phyloP scores from a whole-genome alignment of 2,329 filamentous ascomycete genomes.

The Waltergamsia citrina region DNA sequence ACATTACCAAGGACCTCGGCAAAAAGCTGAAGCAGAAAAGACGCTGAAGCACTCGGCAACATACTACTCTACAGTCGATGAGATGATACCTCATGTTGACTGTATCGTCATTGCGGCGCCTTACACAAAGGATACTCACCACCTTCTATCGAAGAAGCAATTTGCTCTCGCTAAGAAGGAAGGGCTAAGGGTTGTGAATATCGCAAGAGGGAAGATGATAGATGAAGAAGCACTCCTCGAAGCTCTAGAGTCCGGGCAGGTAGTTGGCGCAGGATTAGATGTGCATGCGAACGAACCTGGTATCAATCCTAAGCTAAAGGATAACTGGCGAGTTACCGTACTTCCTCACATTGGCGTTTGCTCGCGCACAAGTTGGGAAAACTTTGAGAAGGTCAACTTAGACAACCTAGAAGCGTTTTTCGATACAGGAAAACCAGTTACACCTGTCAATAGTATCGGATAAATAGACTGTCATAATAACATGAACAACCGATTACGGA shows the following conservation, averaged over 20 bases:
- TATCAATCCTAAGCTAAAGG: constrained; percentile 7
- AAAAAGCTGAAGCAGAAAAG: constrained; percentile 11
- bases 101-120: constrained; percentile 19
- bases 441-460: constrained; percentile 6
- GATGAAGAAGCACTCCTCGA: constrained; percentile 11
- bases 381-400: constrained; percentile 8
- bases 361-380: constrained; percentile 9
- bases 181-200: constrained; percentile 10
- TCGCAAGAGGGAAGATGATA: constrained; percentile 10
- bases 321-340: constrained; percentile 9
- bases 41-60: constrained; percentile 21
- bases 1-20: constrained; percentile 27
- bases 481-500: too few species aligned
- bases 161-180: constrained; percentile 7
- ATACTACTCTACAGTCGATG: constrained; percentile 22
- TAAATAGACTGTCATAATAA: too few species aligned
- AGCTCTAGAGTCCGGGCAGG: constrained; percentile 7
- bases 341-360: constrained; percentile 10
- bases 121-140: constrained; percentile 9
- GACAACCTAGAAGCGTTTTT: constrained; percentile 9
- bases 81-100: constrained; percentile 26
- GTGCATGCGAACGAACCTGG: constrained; percentile 10
- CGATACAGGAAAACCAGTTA: constrained; percentile 6
- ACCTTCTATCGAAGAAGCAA: constrained; percentile 6
- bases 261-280: constrained; percentile 9